These are phyloP conservation scores for Lasiosphaeria ovina DNA, from an alignment of 495 filamentous ascomycete species.

Conservation along the genomic window DNA sequence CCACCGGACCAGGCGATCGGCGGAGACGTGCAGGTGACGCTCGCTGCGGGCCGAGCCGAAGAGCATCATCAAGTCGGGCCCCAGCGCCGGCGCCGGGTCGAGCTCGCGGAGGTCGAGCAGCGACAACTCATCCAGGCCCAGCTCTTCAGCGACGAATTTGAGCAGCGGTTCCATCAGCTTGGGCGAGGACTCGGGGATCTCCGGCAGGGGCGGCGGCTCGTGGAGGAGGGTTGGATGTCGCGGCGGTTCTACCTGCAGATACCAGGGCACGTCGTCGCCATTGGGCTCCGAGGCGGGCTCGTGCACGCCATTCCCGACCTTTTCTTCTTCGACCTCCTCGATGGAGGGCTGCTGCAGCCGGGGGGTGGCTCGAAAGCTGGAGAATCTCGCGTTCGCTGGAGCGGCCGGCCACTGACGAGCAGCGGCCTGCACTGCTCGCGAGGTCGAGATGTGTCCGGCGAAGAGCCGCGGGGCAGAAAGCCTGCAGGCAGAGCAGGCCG, in stretches of 20 bases:
- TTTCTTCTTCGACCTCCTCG: conserved; percentile 18
- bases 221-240: conserved; percentile 51
- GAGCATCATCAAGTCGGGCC: conserved; percentile 86
- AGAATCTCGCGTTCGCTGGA: conserved; percentile 16
- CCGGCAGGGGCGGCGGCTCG: conserved; percentile 67
- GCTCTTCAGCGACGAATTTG: conserved; percentile 72
- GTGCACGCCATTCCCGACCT: neutral
- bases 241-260: conserved; percentile 69
- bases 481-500: conserved; percentile 31
- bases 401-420: neutral
- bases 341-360: conserved; percentile 20
- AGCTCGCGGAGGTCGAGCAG: conserved; percentile 79
- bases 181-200: conserved; percentile 71
- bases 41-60: conserved; percentile 91
- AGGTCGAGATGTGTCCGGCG: conserved; percentile 5
- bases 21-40: conserved; percentile 89
- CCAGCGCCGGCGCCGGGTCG: conserved; percentile 82
- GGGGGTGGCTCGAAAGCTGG: conserved; percentile 24
- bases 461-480: conserved; percentile 27
- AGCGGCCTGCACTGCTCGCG: neutral
- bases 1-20: conserved; percentile 85
- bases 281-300: neutral
- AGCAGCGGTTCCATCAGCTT: conserved; percentile 69
- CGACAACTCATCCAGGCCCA: conserved; percentile 75
- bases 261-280: conserved; percentile 64